phyloP scores from a whole-genome alignment of 1,284 basidiomycete genomes.

The Sporisorium scitamineum region DNA sequence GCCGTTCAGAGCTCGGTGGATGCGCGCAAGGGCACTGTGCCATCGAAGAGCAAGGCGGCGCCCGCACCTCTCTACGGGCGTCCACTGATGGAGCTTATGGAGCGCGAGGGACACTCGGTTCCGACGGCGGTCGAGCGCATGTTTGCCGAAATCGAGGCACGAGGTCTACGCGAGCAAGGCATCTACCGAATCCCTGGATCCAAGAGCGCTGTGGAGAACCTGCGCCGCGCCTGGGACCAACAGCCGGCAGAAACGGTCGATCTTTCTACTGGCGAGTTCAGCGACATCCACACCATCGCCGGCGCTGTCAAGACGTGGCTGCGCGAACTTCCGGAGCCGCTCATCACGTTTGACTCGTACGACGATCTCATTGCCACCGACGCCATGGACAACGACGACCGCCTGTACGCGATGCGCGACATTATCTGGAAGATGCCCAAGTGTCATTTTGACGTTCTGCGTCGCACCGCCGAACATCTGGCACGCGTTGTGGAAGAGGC shows the following conservation, averaged over 20 bases:
- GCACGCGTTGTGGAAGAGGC: constrained; percentile 60
- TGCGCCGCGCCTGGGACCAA: constrained; percentile 53
- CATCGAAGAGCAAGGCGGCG: constrained; percentile 11
- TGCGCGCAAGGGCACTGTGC: constrained; percentile 18
- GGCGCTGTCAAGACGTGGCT: constrained; percentile 67
- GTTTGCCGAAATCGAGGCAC: constrained; percentile 65
- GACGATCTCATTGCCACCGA: constrained; percentile 64
- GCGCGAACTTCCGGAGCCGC: constrained; percentile 67
- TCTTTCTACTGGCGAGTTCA: constrained; percentile 57
- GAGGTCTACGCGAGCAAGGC: constrained; percentile 67
- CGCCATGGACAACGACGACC: constrained; percentile 60
- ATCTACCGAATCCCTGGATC: constrained; percentile 68
- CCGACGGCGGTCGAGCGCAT: constrained; percentile 65
- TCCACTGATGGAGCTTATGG: constrained; percentile 49
- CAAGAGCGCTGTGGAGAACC: constrained; percentile 60
- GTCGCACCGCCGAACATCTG: constrained; percentile 62
- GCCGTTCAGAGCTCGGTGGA: constrained; percentile 18
- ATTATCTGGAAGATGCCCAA: constrained; percentile 64
- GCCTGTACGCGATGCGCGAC: constrained; percentile 63
- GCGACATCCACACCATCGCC: constrained; percentile 66
- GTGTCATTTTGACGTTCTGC: constrained; percentile 62
- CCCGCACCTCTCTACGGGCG: constrained; percentile 56
- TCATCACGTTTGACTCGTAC: constrained; percentile 66
- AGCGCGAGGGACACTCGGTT: constrained; percentile 54
- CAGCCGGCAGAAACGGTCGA: constrained; percentile 56